phyloP scores from a whole-genome alignment of 163 green algal genomes.

The Chlorella variabilis region DNA sequence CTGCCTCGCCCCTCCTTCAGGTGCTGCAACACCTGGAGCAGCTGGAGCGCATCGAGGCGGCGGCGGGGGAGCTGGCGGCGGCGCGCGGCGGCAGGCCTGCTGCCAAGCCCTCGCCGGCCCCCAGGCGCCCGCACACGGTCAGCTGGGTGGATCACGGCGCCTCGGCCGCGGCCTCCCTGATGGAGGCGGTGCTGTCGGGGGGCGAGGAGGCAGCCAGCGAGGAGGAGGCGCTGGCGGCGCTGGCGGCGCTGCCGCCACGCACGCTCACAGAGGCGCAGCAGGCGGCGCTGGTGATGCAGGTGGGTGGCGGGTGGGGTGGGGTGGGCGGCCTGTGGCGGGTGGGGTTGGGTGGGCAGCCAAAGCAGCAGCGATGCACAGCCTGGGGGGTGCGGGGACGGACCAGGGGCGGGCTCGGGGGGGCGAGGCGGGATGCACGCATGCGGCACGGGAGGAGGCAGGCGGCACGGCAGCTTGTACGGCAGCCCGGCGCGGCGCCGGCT shows the following conservation, averaged over 20 bases:
- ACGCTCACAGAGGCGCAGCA: slow-evolving; percentile 7
- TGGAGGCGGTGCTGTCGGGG: slow-evolving; percentile 4
- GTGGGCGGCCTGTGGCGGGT: no score
- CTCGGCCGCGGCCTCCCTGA: background rate
- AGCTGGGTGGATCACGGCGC: slow-evolving; percentile 25
- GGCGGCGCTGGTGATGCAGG: slow-evolving; percentile 20
- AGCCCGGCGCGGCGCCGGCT: no score
- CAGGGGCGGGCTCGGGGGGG: no score
- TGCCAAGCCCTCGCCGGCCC: no score
- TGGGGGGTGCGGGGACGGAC: no score
- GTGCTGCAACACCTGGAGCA: slow-evolving; percentile 17
- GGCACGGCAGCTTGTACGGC: no score
- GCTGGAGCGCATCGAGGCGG: slow-evolving; percentile 7
- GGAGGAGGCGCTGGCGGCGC: background rate
- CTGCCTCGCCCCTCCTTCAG: background rate
- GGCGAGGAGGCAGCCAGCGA: background rate
- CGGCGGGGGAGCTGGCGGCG: no score
- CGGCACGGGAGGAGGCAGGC: no score
- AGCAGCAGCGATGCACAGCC: no score
- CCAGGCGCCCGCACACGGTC: background rate
- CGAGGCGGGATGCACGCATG: no score
- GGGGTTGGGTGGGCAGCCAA: no score
- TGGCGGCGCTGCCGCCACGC: background rate
- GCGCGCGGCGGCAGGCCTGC: background rate
- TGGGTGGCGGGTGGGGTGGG: background rate